Percentiles rank a stretch among this genome's conserved stretches.
phyloP scores from a whole-genome alignment of 2,329 filamentous ascomycete species.

The Calonectria pauciramosa region DNA sequence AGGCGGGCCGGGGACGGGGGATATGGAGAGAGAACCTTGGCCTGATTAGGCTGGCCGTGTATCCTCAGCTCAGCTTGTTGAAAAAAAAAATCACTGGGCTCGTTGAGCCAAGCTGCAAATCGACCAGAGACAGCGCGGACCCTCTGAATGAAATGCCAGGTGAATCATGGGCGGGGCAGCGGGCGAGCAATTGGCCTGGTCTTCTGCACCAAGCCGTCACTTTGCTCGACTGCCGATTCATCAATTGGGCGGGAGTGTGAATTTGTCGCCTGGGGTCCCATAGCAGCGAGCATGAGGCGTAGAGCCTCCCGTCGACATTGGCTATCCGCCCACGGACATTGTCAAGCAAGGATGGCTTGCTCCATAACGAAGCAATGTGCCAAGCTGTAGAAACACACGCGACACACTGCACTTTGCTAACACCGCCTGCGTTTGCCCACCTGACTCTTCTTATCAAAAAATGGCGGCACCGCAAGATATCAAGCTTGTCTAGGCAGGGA shows the following conservation, averaged over 20 bases:
- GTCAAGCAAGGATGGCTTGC: conserved; percentile 10
- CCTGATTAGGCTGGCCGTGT: conserved; percentile 26
- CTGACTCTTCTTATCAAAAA: conserved; percentile 5
- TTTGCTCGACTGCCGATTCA: background rate
- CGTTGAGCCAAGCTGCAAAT: background rate
- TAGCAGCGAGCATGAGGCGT: background rate
- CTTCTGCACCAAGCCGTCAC: background rate
- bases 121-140: background rate
- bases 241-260: background rate
- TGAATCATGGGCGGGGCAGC: conserved; percentile 6
- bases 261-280: background rate
- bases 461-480: conserved; percentile 30
- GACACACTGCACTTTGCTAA: background rate
- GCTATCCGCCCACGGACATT: background rate
- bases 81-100: background rate
- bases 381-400: conserved; percentile 5
- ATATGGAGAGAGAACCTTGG: conserved; percentile 14
- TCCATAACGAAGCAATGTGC: background rate
- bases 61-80: conserved; percentile 13
- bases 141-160: conserved; percentile 14
- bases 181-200: background rate
- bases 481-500: background rate
- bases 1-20: conserved; percentile 1
- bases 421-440: background rate
- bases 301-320: conserved; percentile 11